phyloP scores from a whole-genome alignment of 805 yeast genomes.

The Yarrowia bubula region DNA sequence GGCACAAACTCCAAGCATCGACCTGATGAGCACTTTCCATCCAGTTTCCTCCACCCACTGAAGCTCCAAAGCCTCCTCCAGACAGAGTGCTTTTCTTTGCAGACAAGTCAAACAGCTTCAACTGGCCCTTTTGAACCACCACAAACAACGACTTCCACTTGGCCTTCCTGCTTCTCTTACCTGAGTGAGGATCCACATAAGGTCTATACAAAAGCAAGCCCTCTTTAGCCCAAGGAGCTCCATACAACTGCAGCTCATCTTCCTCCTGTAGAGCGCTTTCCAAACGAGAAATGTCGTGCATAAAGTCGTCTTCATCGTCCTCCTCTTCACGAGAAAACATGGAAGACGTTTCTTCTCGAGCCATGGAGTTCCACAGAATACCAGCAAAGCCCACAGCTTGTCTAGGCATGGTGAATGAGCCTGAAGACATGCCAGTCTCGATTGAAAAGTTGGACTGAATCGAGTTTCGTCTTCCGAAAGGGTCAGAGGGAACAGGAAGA shows the following conservation, averaged over 20 bases:
- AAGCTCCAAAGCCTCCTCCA: constrained; percentile 31
- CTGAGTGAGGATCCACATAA: constrained; percentile 35
- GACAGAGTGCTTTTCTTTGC: constrained; percentile 25
- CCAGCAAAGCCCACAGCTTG: constrained; percentile 40
- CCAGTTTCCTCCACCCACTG: constrained; percentile 67
- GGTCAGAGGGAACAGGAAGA: neutral
- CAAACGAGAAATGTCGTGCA: constrained; percentile 35
- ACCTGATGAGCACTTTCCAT: constrained; percentile 58
- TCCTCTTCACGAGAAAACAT: constrained; percentile 33
- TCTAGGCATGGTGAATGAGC: constrained; percentile 35
- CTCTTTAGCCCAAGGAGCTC: constrained; percentile 78
- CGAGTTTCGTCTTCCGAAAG: constrained; percentile 30
- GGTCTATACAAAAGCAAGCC: constrained; percentile 52
- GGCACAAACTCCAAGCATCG: constrained; percentile 53
- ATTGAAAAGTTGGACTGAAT: constrained; percentile 42
- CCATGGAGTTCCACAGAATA: constrained; percentile 36
- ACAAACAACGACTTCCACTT: constrained; percentile 55
- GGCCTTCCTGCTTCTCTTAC: constrained; percentile 35
- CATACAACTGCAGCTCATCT: constrained; percentile 59
- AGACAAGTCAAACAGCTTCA: constrained; percentile 48
- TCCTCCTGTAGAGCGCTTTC: constrained; percentile 50
- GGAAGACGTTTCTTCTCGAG: constrained; percentile 32
- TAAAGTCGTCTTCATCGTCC: constrained; percentile 32
- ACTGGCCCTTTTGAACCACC: constrained; percentile 67
- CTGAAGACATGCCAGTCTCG: constrained; percentile 37